Evolutionary conservation across 352 stramenopile species (phyloP).

Genomic region (Globisporangium heterothallicum): DNA sequence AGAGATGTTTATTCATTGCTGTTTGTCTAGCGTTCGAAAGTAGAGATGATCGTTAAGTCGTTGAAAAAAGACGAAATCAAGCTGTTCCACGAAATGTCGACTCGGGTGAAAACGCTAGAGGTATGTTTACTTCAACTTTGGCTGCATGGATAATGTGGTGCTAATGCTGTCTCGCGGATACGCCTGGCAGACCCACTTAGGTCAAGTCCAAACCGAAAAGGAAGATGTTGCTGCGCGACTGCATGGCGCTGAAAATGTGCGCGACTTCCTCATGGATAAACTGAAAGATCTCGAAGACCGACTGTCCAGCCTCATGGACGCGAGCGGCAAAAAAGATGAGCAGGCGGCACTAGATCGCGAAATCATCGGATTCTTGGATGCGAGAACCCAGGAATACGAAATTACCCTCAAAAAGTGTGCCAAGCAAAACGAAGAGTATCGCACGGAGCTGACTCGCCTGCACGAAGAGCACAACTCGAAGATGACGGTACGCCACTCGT

Average conservation of each 20-base stretch:
- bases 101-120: conserved; percentile 65
- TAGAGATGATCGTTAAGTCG: conserved; percentile 72
- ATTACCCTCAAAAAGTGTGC: conserved; percentile 42
- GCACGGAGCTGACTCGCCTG: conserved; percentile 35
- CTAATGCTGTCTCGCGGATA: background rate
- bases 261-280: conserved; percentile 84
- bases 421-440: conserved; percentile 49
- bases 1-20: background rate
- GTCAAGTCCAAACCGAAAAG: conserved; percentile 68
- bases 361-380: conserved; percentile 81
- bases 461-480: conserved; percentile 56
- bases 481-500: conserved; percentile 43
- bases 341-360: conserved; percentile 66
- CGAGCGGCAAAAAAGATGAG: conserved; percentile 53
- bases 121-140: conserved; percentile 14
- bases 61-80: conserved; percentile 84
- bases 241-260: conserved; percentile 71
- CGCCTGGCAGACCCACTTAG: conserved; percentile 35
- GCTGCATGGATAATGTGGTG: background rate
- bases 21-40: conserved; percentile 47
- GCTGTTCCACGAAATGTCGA: conserved; percentile 80
- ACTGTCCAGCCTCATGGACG: conserved; percentile 48
- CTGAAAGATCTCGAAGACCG: conserved; percentile 72
- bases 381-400: conserved; percentile 75
- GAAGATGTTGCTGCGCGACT: conserved; percentile 67